These are phyloP conservation scores for Anisodus tanguticus DNA, from an alignment of 257 asterid species.

Conservation along the genomic window DNA sequence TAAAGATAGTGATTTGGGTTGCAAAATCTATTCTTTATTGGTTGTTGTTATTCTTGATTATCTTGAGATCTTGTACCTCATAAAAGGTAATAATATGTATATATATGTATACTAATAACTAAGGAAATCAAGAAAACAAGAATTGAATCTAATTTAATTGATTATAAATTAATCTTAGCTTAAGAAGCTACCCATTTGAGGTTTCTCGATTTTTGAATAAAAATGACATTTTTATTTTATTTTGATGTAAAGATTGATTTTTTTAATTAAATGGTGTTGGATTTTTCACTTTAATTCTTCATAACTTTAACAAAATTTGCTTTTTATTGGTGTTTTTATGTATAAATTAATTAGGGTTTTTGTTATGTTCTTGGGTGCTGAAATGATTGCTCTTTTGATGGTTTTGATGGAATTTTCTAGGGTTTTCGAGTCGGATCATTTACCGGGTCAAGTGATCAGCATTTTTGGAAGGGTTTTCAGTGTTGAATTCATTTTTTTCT, in stretches of 20 bases:
- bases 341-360: slow-evolving; percentile 24
- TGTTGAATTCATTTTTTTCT: slow-evolving; percentile 24
- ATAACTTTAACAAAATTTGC: background rate
- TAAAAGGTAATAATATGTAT: slow-evolving; percentile 27
- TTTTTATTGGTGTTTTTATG: background rate
- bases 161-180: slow-evolving; percentile 16
- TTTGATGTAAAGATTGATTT: background rate
- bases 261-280: slow-evolving; percentile 13
- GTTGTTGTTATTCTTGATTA: background rate
- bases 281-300: slow-evolving; percentile 29
- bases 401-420: slow-evolving; percentile 32
- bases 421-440: slow-evolving; percentile 35
- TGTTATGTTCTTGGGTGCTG: slow-evolving; percentile 18
- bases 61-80: slow-evolving; percentile 32
- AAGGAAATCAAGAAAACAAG: slow-evolving; percentile 32
- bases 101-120: slow-evolving; percentile 38
- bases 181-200: background rate
- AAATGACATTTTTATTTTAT: background rate
- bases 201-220: background rate
- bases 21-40: slow-evolving; percentile 9
- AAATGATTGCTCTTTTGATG: background rate
- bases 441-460: slow-evolving; percentile 28
- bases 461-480: background rate
- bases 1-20: background rate
- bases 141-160: slow-evolving; percentile 15